Base-by-base conservation (phyloP, 192 early-diverging fungal species). In the Backusella luteola region DNA sequence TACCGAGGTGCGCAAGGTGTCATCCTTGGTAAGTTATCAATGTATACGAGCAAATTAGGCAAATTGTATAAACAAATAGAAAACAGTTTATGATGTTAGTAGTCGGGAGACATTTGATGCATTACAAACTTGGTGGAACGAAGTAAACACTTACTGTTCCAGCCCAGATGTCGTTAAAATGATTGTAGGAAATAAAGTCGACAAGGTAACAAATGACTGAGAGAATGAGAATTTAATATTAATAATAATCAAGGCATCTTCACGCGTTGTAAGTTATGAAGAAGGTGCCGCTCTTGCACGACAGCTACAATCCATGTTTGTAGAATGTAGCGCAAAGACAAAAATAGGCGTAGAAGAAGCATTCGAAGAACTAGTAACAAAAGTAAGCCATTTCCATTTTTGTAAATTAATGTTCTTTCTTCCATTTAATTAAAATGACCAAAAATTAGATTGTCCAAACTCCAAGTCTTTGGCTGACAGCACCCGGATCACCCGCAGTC, bases 1-100 rank as follows among this genome's bases (percentile, higher is more conserved):
- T 99, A 99, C 78, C 90, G 97, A 42, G 97, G 97, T 35, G 98
- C 97, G 6, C 97, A 99, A 77, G 98, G 97, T 14, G 97, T 99
- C 1, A 98, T 99, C 67, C 85, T 99, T 53, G 94, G 94, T 94
- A 87, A 49, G 83, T 59, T 15, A n/a, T 6, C 2, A 17, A 14
- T 39, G 38, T 39, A 56, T 14, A 19, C 41, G 21, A n/a, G 17
- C 9, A 26, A n/a, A 73, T 12, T 34, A 12, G n/a, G 2, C 36
- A 12, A 32, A 42, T 23, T 7, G 63, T 46, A 23, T 32, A 42
- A 29, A 15, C 36, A 66, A 21, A 36, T 17, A 63, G n/a, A 23
- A 19, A 32, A 34, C 69, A 96, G 98, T 99, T 15, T 99, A 99
- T 81, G 98, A 99, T 82, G 97, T 99, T 26, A 92, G 95, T 75